A percentile compares a stretch with the other conserved stretches of the same genome.
Evolutionary conservation across 2,329 filamentous ascomycete species (phyloP).

Genomic region (Botrytis deweyae): DNA sequence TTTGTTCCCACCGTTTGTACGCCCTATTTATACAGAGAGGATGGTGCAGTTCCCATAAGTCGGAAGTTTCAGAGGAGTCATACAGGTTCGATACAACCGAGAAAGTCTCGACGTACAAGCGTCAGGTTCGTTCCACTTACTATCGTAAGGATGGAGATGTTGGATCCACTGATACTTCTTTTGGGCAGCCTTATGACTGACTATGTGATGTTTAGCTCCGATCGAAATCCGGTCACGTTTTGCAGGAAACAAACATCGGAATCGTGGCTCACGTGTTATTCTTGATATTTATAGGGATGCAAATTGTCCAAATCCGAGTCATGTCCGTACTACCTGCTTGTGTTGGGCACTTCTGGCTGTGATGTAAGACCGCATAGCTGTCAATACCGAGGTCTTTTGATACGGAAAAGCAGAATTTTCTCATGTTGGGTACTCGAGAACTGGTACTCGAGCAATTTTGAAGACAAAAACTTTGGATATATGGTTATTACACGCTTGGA

Average conservation of each 20-base stretch:
- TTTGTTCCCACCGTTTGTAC: neutral
- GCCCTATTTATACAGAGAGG: neutral
- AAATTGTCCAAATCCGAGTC: neutral
- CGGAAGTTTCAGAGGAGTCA: neutral
- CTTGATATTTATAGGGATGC: neutral
- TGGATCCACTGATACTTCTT: neutral
- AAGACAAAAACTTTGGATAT: neutral
- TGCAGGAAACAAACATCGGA: neutral
- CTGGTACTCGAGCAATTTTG: neutral
- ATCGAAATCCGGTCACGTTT: neutral
- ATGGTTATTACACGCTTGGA: neutral
- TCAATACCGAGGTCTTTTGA: neutral
- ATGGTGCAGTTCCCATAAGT: neutral
- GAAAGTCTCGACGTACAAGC: neutral
- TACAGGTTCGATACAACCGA: neutral
- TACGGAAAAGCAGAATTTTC: neutral
- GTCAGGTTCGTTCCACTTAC: neutral
- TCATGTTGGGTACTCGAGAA: neutral
- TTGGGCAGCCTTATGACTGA: neutral
- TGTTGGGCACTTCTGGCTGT: neutral
- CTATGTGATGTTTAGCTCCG: neutral
- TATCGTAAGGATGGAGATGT: neutral
- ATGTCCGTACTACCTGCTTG: neutral
- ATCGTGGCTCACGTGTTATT: neutral
- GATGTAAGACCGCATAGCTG: neutral